A percentile compares a stretch with the other conserved stretches of the same genome.
phyloP scores from a whole-genome alignment of 495 filamentous ascomycete genomes.

The Paragyromitra xinjiangensis region DNA sequence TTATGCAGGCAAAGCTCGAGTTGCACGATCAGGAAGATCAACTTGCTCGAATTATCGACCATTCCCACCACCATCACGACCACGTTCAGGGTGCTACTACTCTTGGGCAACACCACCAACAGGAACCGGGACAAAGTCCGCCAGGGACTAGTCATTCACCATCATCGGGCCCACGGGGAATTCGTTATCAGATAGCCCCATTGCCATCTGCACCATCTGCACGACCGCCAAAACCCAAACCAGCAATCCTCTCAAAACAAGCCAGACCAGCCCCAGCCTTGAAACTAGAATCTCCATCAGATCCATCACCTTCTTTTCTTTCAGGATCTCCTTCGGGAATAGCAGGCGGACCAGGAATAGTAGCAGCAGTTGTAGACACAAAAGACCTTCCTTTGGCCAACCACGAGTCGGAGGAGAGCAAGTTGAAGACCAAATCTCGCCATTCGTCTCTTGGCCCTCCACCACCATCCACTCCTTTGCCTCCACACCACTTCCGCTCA shows the following conservation, averaged over 20 bases:
- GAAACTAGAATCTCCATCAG: slow-evolving; percentile 50
- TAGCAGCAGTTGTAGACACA: slow-evolving; percentile 48
- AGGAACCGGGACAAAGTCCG: slow-evolving; percentile 51
- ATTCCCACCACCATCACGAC: slow-evolving; percentile 47
- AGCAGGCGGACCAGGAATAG: slow-evolving; percentile 48
- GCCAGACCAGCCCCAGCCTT: slow-evolving; percentile 43
- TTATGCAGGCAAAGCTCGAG: slow-evolving; percentile 51
- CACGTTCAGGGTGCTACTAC: slow-evolving; percentile 42
- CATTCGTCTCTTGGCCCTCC: slow-evolving; percentile 50
- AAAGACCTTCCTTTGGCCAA: slow-evolving; percentile 47
- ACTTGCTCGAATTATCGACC: slow-evolving; percentile 49
- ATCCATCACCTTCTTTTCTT: slow-evolving; percentile 48
- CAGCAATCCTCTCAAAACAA: slow-evolving; percentile 41
- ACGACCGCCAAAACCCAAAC: slow-evolving; percentile 39
- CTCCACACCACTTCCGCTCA: slow-evolving; percentile 52
- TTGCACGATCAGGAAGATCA: slow-evolving; percentile 51
- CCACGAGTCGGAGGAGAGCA: slow-evolving; percentile 37
- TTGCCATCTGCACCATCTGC: slow-evolving; percentile 47
- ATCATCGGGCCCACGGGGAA: slow-evolving; percentile 52
- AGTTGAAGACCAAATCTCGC: slow-evolving; percentile 53
- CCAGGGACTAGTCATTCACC: slow-evolving; percentile 51
- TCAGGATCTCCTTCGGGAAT: slow-evolving; percentile 46
- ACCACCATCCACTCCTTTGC: slow-evolving; percentile 50
- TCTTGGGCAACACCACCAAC: slow-evolving; percentile 45
- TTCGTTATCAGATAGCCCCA: slow-evolving; percentile 56